phyloP scores from a whole-genome alignment of 1,284 basidiomycete species.

The Puccinia polysora region DNA sequence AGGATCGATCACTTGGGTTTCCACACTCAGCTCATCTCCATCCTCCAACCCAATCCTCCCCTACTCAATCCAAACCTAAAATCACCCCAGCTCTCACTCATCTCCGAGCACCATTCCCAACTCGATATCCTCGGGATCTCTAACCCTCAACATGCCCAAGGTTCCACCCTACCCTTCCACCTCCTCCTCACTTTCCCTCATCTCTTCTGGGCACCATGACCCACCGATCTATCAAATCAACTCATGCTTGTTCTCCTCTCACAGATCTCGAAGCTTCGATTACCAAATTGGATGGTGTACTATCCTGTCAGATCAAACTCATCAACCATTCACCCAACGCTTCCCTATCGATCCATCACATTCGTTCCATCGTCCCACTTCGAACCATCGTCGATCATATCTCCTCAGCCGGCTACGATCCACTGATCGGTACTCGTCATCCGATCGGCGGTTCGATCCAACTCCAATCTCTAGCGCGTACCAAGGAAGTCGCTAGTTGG shows the following conservation, averaged over 20 bases:
- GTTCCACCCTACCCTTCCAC: not conserved
- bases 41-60: slow-evolving; percentile 57
- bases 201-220: too few relatives aligned
- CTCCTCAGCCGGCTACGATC: slow-evolving; percentile 23
- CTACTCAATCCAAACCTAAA: not conserved
- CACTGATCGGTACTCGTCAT: slow-evolving; percentile 1
- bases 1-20: slow-evolving; percentile 82
- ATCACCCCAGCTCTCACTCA: not conserved
- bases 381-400: slow-evolving; percentile 30
- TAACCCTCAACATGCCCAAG: slow-evolving; percentile 13
- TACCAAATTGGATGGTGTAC: slow-evolving; percentile 21
- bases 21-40: slow-evolving; percentile 73
- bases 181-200: not conserved
- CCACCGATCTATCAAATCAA: not conserved
- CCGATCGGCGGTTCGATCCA: slow-evolving; percentile 67
- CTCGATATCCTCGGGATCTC: not conserved
- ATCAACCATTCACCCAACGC: not conserved
- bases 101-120: slow-evolving; percentile 7
- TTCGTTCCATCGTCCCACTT: slow-evolving; percentile 32
- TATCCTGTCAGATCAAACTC: slow-evolving; percentile 13
- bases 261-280: slow-evolving; percentile 35
- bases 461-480: slow-evolving; percentile 78
- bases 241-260: not conserved
- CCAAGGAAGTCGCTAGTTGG: slow-evolving; percentile 90
- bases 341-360: slow-evolving; percentile 6